Conservation (phyloP, 768 basidiomycete genomes). For the Clavaria fumosa region DNA sequence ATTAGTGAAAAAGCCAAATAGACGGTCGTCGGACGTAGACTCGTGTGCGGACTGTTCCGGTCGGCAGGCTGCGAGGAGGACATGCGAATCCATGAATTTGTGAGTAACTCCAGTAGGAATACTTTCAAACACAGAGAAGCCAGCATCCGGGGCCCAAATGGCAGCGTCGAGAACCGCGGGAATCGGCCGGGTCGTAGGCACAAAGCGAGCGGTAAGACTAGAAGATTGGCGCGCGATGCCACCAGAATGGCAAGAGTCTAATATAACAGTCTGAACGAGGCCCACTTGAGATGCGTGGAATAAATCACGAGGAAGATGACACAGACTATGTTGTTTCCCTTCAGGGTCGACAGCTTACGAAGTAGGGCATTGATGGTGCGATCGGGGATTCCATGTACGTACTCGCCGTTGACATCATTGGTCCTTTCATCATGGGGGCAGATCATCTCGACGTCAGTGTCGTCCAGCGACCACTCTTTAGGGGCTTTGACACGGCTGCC, state of each 20-base stretch:
- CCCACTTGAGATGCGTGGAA: not conserved
- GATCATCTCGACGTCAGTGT: not conserved
- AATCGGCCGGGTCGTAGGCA: not conserved
- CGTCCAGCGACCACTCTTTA: not conserved
- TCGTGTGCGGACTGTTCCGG: slow-evolving; percentile 10
- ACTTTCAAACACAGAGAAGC: too few relatives aligned
- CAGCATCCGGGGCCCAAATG: not conserved
- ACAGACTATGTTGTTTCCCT: slow-evolving; percentile 2
- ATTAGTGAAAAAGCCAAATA: slow-evolving; percentile 9
- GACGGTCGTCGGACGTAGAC: slow-evolving; percentile 5
- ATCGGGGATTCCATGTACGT: slow-evolving; percentile 2
- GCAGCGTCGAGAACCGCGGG: not conserved
- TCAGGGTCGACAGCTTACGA: not conserved
- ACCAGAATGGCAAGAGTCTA: slow-evolving; percentile 1
- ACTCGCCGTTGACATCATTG: not conserved
- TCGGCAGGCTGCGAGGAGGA: slow-evolving; percentile 10
- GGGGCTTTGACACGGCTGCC: slow-evolving; percentile 2
- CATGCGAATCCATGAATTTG: slow-evolving; percentile 9
- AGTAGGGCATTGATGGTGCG: not conserved
- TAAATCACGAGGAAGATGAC: not conserved
- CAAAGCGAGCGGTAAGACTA: not conserved
- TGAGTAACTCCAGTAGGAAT: slow-evolving; percentile 6
- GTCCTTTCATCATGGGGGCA: slow-evolving; percentile 1
- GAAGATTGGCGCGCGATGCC: not conserved
- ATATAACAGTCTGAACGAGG: slow-evolving; percentile 1